These are phyloP conservation scores for Penicillium sp. DNA, from an alignment of 2,329 filamentous ascomycete species.

Conservation along the genomic window DNA sequence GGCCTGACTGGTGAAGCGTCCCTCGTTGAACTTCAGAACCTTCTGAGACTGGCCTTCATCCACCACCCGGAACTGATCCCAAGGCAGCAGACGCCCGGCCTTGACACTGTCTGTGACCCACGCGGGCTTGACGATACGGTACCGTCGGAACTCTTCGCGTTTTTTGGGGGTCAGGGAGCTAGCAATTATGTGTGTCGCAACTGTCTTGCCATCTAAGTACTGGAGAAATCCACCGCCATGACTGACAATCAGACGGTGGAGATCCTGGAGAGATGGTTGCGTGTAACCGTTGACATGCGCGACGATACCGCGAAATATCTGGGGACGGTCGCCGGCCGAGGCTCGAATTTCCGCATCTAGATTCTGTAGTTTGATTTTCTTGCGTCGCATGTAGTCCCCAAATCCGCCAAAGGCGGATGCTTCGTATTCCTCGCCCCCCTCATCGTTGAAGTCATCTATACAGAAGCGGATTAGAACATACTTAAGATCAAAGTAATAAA, in stretches of 20 bases:
- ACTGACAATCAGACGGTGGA: constrained; percentile 82
- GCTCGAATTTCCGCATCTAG: constrained; percentile 79
- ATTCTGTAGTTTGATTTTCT: constrained; percentile 97
- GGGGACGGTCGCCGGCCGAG: constrained; percentile 66
- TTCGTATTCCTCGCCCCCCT: constrained; percentile 88
- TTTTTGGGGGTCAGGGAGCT: constrained; percentile 91
- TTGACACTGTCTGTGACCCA: constrained; percentile 91
- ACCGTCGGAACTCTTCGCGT: constrained; percentile 78
- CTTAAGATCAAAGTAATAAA: background rate
- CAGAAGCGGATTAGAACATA: constrained; percentile 11
- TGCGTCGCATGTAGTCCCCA: constrained; percentile 85
- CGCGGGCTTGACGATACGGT: constrained; percentile 88
- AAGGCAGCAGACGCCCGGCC: constrained; percentile 77
- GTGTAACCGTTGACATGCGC: constrained; percentile 95
- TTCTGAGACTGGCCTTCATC: constrained; percentile 83
- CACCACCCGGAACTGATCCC: constrained; percentile 79
- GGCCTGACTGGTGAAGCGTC: constrained; percentile 65
- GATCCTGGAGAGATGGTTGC: constrained; percentile 83
- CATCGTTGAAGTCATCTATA: constrained; percentile 69
- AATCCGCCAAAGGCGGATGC: constrained; percentile 86
- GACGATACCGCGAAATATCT: constrained; percentile 86
- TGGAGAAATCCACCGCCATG: constrained; percentile 95
- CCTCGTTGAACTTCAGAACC: constrained; percentile 64
- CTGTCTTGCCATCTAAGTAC: constrained; percentile 91
- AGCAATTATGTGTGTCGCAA: constrained; percentile 93